Conservation (phyloP, 257 asterid species). For the Mentha longifolia region DNA sequence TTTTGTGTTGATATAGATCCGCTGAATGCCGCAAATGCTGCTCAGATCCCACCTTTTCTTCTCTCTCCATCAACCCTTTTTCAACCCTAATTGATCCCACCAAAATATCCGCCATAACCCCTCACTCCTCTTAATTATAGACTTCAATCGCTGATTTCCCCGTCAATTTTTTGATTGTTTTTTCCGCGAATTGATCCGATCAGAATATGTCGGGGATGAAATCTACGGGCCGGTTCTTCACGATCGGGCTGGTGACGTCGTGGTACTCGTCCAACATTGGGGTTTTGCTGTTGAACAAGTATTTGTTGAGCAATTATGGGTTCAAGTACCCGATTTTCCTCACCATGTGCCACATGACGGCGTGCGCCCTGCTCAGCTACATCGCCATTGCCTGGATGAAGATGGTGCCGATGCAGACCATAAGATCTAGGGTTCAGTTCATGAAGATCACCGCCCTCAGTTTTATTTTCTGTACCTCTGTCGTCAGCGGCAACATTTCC, state of each 20-base stretch:
- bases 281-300: slow-evolving; percentile 76
- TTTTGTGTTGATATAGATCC: slow-evolving; percentile 32
- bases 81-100: slow-evolving; percentile 33
- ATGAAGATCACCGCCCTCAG: slow-evolving; percentile 81
- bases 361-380: slow-evolving; percentile 85
- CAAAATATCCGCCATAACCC: not conserved
- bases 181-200: slow-evolving; percentile 8
- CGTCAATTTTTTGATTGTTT: slow-evolving; percentile 18
- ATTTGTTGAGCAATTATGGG: slow-evolving; percentile 86
- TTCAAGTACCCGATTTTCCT: slow-evolving; percentile 86
- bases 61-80: slow-evolving; percentile 31
- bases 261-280: slow-evolving; percentile 94
- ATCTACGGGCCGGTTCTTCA: slow-evolving; percentile 61
- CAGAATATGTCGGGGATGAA: slow-evolving; percentile 51
- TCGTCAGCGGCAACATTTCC: slow-evolving; percentile 83
- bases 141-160: not conserved
- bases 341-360: slow-evolving; percentile 92
- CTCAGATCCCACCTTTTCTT: slow-evolving; percentile 37
- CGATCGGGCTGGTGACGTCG: slow-evolving; percentile 76
- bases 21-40: slow-evolving; percentile 35
- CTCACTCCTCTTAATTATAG: slow-evolving; percentile 12
- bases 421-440: slow-evolving; percentile 88
- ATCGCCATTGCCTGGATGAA: slow-evolving; percentile 90
- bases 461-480: slow-evolving; percentile 77
- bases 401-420: slow-evolving; percentile 86